Conservation (phyloP, 2,329 filamentous ascomycete species). For the Rachicladosporium sp. region DNA sequence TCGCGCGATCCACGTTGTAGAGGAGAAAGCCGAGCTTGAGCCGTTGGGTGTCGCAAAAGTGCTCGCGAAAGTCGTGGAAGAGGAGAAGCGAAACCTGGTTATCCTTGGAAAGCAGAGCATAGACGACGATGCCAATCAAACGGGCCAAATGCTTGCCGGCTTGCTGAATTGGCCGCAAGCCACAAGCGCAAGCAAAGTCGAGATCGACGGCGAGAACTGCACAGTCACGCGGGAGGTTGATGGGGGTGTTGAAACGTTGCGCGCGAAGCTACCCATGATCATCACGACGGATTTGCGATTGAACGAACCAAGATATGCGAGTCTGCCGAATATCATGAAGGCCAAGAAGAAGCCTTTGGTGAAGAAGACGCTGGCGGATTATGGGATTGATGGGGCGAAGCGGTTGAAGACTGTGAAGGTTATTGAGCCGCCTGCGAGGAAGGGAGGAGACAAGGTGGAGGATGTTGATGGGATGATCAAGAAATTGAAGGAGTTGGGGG, state of each 20-base stretch:
- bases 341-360: constrained; percentile 99
- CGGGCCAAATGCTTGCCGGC: constrained; percentile 94
- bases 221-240: constrained; percentile 87
- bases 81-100: constrained; percentile 81
- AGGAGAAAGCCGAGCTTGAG: constrained; percentile 65
- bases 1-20: constrained; percentile 66
- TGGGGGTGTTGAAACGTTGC: constrained; percentile 82
- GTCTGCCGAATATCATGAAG: constrained; percentile 98
- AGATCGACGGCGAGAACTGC: constrained; percentile 58
- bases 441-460: constrained; percentile 94
- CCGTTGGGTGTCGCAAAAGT: constrained; percentile 87
- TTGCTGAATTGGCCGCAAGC: constrained; percentile 88
- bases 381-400: constrained; percentile 60
- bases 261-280: constrained; percentile 75
- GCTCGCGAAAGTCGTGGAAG: constrained; percentile 63
- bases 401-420: constrained; percentile 87
- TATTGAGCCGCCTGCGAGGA: constrained; percentile 68
- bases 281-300: constrained; percentile 89
- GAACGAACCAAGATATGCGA: constrained; percentile 92
- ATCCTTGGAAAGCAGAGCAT: constrained; percentile 96
- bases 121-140: constrained; percentile 91
- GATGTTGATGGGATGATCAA: constrained; percentile 88
- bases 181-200: constrained; percentile 78
- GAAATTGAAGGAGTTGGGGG: constrained; percentile 93
- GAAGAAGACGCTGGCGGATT: constrained; percentile 78